Evolutionary conservation across 148 eudicot genomes (phyloP), one percentile per base, ranked within the genome.

Genomic region (Selenicereus undatus): DNA sequence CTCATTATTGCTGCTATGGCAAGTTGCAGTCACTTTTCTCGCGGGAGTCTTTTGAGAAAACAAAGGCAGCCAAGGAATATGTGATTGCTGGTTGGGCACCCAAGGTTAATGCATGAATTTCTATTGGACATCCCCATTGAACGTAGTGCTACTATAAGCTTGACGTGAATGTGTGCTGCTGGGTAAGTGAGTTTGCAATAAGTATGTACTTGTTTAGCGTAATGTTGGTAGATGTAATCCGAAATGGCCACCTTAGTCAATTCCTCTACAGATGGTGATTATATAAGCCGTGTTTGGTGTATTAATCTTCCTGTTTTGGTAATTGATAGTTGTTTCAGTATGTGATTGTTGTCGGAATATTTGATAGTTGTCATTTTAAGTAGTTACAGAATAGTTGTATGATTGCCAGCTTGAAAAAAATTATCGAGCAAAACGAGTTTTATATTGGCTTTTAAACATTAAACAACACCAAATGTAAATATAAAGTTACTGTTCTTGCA

Each of bases 11-110:
- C 22, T 20, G 8, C 22, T 56, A 21, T 56, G 16, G 3, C 7
- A 20, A 56, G 3, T 73, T 12, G 29, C 77, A 75, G 77, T 27
- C 6, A 30, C 77, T 50, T 24, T 75, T 75, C 64, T 75, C 62
- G 18, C 32, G 77, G 64, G 77, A 75, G 35, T 75, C 77, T 11
- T 75, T 75, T 75, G 36, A 75, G 77, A 75, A 75, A 26, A 75
- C 77, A 51, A 75, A 75, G 60, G 77, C 77, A 42, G 60, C 77
- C 5, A 75, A 75, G 56, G 60, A 75, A 45, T 13, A 45, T 50
- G 77, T 75, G 1, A 27, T 75, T 51, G 77, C 77, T 43, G 64
- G 77, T 22, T 75, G 77, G 77, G 77, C 48, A 29, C 77, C 77
- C 27, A 75, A 75, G 60, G 77, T 75, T 17, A 75, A 50, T n/a